These are phyloP conservation scores for Oryza brachyantha DNA, from an alignment of 176 grass and related monocot genomes.

Conservation along the genomic window DNA sequence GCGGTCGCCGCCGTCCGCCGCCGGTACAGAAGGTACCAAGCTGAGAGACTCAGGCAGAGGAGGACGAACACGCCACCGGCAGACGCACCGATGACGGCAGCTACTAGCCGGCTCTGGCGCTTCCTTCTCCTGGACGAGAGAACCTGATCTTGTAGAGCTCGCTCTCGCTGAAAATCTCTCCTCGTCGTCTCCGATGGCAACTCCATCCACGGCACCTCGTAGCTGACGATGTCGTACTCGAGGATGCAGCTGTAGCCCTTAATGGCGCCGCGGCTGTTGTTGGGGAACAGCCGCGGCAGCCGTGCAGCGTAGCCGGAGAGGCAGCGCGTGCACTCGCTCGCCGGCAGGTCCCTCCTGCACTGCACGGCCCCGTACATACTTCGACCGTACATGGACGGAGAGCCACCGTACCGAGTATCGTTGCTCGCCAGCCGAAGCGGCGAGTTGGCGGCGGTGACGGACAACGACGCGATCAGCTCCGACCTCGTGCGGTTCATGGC, in stretches of 20 bases:
- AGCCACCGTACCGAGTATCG: no score
- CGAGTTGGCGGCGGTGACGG: background rate
- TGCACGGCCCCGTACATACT: constrained; percentile 25
- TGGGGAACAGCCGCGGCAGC: background rate
- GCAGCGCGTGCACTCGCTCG: constrained; percentile 15
- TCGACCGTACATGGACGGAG: background rate
- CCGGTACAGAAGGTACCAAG: no score
- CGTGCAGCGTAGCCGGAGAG: background rate
- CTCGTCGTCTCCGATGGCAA: no score
- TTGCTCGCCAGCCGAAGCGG: background rate
- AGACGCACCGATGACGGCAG: no score
- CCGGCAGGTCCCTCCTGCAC: constrained; percentile 35
- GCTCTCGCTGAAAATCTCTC: no score
- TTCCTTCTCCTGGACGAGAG: no score
- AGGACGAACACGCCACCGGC: no score
- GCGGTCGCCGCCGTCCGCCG: no score
- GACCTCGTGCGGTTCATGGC: background rate
- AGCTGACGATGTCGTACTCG: background rate
- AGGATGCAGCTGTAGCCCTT: constrained; percentile 28
- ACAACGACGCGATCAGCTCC: background rate
- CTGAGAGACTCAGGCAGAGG: no score
- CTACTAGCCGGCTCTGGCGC: no score
- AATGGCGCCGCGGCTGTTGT: background rate
- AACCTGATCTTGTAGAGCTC: no score
- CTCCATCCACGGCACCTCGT: no score